Conservation (phyloP, 805 yeast genomes). For the Vanderwaltozyma verrucispora region DNA sequence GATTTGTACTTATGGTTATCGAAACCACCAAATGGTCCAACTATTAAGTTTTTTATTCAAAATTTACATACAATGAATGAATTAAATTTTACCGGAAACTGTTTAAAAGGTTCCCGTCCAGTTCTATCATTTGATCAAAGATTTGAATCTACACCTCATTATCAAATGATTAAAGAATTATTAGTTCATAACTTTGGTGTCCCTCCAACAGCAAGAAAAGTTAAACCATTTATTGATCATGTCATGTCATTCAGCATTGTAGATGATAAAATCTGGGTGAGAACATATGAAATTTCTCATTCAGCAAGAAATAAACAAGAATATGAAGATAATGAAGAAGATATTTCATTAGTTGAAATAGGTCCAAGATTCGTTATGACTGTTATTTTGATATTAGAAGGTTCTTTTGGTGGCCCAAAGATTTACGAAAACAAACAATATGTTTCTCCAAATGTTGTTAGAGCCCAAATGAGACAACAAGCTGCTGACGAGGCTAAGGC, state of each 20-base stretch:
- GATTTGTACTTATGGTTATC: slow-evolving; percentile 92
- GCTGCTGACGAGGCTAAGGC: slow-evolving; percentile 69
- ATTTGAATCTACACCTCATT: slow-evolving; percentile 63
- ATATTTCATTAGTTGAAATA: slow-evolving; percentile 77
- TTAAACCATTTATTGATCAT: slow-evolving; percentile 92
- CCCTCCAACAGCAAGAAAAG: slow-evolving; percentile 84
- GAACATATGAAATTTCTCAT: slow-evolving; percentile 82
- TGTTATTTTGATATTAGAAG: slow-evolving; percentile 82
- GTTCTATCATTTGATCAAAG: slow-evolving; percentile 75
- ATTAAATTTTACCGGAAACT: slow-evolving; percentile 91
- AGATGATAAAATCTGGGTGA: slow-evolving; percentile 89
- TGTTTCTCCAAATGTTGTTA: slow-evolving; percentile 89
- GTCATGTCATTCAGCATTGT: slow-evolving; percentile 88
- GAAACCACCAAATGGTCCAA: slow-evolving; percentile 97
- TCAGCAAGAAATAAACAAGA: slow-evolving; percentile 45
- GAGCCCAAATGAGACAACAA: slow-evolving; percentile 77
- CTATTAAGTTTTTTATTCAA: slow-evolving; percentile 85
- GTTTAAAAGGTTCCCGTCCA: slow-evolving; percentile 92
- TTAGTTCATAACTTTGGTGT: slow-evolving; percentile 82
- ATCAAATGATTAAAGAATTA: slow-evolving; percentile 71
- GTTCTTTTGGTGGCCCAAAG: slow-evolving; percentile 96
- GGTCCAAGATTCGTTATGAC: slow-evolving; percentile 96
- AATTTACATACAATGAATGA: slow-evolving; percentile 95
- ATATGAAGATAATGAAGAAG: slow-evolving; percentile 40
- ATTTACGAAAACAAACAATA: slow-evolving; percentile 94